These are phyloP conservation scores for Trametopsis cervina DNA, from an alignment of 768 basidiomycete species.

Conservation along the genomic window DNA sequence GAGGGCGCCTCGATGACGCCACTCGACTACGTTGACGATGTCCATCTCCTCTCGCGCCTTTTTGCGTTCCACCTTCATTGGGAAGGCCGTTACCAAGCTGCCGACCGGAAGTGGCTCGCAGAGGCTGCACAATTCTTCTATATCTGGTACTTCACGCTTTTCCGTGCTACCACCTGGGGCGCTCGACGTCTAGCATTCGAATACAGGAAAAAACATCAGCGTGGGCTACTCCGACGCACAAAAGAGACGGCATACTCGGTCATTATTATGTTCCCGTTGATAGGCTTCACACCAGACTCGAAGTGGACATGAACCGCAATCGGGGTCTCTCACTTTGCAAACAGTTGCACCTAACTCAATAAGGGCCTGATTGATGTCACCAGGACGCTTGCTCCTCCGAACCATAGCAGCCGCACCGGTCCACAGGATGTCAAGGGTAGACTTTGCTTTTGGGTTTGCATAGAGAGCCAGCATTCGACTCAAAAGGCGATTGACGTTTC, in stretches of 20 bases:
- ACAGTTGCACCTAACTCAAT: conserved; percentile 94
- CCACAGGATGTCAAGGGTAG: conserved; percentile 80
- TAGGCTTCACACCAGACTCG: conserved; percentile 64
- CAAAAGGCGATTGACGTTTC: conserved; percentile 83
- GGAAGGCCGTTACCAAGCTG: conserved; percentile 62
- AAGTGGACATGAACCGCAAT: conserved; percentile 69
- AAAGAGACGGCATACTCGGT: conserved; percentile 2
- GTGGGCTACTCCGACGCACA: conserved; percentile 3
- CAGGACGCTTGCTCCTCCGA: conserved; percentile 46
- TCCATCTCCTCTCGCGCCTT: conserved; percentile 81
- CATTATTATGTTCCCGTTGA: conserved; percentile 12
- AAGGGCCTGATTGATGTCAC: conserved; percentile 87
- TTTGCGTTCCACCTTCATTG: conserved; percentile 81
- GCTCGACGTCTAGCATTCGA: not conserved
- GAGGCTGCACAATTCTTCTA: conserved; percentile 69
- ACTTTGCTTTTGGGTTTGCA: conserved; percentile 74
- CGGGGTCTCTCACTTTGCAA: conserved; percentile 80
- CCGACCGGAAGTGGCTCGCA: conserved; percentile 52
- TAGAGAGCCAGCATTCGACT: conserved; percentile 79
- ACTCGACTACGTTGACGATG: conserved; percentile 82
- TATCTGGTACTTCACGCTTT: conserved; percentile 36
- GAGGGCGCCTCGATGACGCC: conserved; percentile 34
- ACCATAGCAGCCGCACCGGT: conserved; percentile 67
- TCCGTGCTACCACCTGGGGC: conserved; percentile 2
- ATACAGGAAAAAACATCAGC: not conserved